Conservation (phyloP, 495 filamentous ascomycete species). For the Podospora bellae-mahoneyi region DNA sequence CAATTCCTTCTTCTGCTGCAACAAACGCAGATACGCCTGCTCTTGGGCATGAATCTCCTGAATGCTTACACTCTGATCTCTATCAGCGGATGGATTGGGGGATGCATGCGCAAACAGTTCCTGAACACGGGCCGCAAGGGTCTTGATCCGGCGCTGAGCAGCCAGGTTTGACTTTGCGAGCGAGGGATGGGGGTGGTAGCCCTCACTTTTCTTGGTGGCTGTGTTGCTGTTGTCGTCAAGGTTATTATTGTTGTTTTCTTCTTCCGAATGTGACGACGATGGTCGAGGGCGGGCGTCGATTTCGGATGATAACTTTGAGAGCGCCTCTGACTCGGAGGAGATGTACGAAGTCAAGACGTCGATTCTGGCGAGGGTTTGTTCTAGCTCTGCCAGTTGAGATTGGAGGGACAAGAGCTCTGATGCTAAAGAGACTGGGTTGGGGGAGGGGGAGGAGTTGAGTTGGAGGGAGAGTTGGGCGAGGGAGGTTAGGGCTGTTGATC, state of each 20-base stretch:
- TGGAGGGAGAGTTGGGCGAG: conserved; percentile 40
- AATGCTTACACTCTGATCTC: conserved; percentile 38
- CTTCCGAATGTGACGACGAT: background rate
- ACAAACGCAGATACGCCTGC: conserved; percentile 48
- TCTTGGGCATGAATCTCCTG: conserved; percentile 51
- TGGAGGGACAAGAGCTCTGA: conserved; percentile 39
- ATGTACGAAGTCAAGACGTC: conserved; percentile 42
- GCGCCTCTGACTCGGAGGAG: conserved; percentile 16
- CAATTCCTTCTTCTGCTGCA: conserved; percentile 51
- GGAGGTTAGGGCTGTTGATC: conserved; percentile 39
- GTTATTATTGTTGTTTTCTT: background rate
- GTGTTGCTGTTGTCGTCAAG: background rate
- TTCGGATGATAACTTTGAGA: conserved; percentile 1
- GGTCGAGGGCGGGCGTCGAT: conserved; percentile 13
- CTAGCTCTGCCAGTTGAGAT: conserved; percentile 35
- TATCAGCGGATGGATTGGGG: conserved; percentile 9
- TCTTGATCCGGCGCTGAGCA: conserved; percentile 59
- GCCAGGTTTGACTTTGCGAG: conserved; percentile 59
- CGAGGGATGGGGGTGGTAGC: conserved; percentile 49
- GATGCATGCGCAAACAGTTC: conserved; percentile 39
- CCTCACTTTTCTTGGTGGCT: conserved; percentile 33
- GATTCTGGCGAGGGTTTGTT: conserved; percentile 43
- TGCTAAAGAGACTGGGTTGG: conserved; percentile 37
- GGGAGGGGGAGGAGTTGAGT: conserved; percentile 28
- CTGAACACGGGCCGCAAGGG: conserved; percentile 54